Base-by-base conservation (phyloP, 2,329 filamentous ascomycete genomes). In the Colletotrichum tofieldiae region DNA sequence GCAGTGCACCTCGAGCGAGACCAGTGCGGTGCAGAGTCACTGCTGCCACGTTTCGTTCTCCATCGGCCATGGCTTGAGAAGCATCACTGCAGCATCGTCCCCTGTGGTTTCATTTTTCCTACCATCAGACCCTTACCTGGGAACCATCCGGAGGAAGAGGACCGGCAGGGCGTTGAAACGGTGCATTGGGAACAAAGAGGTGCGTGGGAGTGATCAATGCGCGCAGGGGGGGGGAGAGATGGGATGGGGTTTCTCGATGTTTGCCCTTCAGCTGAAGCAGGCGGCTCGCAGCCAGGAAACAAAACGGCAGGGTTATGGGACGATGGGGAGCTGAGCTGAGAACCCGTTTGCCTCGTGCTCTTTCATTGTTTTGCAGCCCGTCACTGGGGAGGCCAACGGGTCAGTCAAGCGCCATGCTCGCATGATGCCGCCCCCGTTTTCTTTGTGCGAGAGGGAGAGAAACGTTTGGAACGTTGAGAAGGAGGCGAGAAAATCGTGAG, bases 151-250 rank as follows among this genome's bases (percentile, higher is more conserved):
- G 49, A 6, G 26, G 9, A 41, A 47, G 9, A 43, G 23, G 32
- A 14, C 37, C 49, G 63, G 60, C 66, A 64, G 55, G 37, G 41
- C 51, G 20, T 58, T 65, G 66, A 69, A 69, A 65, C 66, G 51
- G 52, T 29, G 59, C 59, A 51, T n/a, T 11, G 60, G 43, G 39
- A 47, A 56, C 43, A 32, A 58, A 59, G 52, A 59, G 54, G 23
- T 51, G 56, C 43, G 54, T 32, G 47, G 35, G 65, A 51, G 64
- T 39, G 47, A 60, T n/a, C 65, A 62, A 29, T 67, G 58, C 65
- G 41, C 32, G 16, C 16, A 9, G 39, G 55, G 43, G 16, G 20
- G 23, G 29, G 4, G 23, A 9, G 12, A 58, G 56, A 56, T 29
- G 26, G 43, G 39, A 26, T 26, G 26, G 18, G n/a, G 37, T 41